Evolutionary conservation across 2,329 filamentous ascomycete species (phyloP).

Genomic region (Phialocephala subalpina): DNA sequence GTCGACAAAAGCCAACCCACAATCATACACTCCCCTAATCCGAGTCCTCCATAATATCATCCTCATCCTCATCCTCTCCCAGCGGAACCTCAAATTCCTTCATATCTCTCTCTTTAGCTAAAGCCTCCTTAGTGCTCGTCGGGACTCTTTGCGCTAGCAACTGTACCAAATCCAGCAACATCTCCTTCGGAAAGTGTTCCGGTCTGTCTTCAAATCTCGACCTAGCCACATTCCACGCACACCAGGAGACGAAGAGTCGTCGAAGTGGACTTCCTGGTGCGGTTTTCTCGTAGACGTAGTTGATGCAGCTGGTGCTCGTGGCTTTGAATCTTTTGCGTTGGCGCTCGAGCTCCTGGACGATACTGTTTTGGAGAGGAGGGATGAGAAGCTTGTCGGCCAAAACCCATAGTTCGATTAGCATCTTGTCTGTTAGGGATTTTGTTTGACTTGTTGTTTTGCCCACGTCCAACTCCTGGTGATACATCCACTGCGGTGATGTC

Average conservation of each 20-base stretch:
- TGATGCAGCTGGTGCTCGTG: neutral
- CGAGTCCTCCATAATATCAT: too few relatives aligned
- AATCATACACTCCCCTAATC: too few relatives aligned
- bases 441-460: too few relatives aligned
- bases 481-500: neutral
- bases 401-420: constrained; percentile 23
- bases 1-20: too few relatives aligned
- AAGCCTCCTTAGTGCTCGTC: neutral
- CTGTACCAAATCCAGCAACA: constrained; percentile 16
- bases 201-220: neutral
- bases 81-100: too few relatives aligned
- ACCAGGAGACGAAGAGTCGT: constrained; percentile 6
- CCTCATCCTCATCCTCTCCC: too few relatives aligned
- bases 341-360: constrained; percentile 11
- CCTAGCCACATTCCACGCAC: neutral
- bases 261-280: constrained; percentile 2
- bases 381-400: constrained; percentile 21
- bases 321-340: neutral
- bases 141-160: neutral
- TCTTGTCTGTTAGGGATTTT: neutral
- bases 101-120: neutral
- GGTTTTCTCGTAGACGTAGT: constrained; percentile 7
- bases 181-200: constrained; percentile 7
- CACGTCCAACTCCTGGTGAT: neutral
- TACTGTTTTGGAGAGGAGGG: constrained; percentile 18